Base-by-base conservation (phyloP, 805 yeast genomes). In the Suhomyces canberraensis region DNA sequence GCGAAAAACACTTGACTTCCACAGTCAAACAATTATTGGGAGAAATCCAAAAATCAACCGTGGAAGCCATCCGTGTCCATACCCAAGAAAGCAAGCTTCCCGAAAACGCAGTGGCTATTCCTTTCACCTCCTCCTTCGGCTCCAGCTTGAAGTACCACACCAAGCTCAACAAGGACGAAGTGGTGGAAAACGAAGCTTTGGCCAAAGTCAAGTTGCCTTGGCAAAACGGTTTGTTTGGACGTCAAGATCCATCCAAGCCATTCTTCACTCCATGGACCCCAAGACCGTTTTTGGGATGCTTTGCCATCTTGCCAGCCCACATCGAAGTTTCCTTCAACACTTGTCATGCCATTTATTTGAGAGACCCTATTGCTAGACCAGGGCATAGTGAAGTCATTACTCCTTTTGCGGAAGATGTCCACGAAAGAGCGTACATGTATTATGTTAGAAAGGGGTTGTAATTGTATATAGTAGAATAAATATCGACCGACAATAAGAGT, bases 251-350 rank as follows among this genome's bases (percentile, higher is more conserved):
- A 11, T 54, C 69, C 13, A 89, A 85, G 65, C 76, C 90, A 3
- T 93, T 83, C 64, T 93, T 91, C 71, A 88, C 98, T 2, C 98
- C 98, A 35, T 93, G 97, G 97, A 75, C 81, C 41, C 95, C 96
- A 47, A 83, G 96, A 65, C 93, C 88, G 29, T 93, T 91, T 64
- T 65, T 93, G 45, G 90, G 95, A 2, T 95, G 95, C 31, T 86
- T 89, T 63, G 93, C 97, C 9, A 76, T 93, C 41, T 73, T 87
- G 52, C 98, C 98, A 19, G 81, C 85, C 45, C 98, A 93, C 62
- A 69, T 93, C 37, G 98, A 93, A 66, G 69, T 93, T 30, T 85
- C 95, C 16, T 91, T 86, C 61, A 76, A 77, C 44, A 88, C 97
- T 4, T 91, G 98, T 59, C 96, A 90, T 60, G 97, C 96, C 4